Percentiles rank a stretch among this genome's conserved stretches.
Conservation (phyloP, 2,329 filamentous ascomycete genomes). For the Mariannaea sp. region DNA sequence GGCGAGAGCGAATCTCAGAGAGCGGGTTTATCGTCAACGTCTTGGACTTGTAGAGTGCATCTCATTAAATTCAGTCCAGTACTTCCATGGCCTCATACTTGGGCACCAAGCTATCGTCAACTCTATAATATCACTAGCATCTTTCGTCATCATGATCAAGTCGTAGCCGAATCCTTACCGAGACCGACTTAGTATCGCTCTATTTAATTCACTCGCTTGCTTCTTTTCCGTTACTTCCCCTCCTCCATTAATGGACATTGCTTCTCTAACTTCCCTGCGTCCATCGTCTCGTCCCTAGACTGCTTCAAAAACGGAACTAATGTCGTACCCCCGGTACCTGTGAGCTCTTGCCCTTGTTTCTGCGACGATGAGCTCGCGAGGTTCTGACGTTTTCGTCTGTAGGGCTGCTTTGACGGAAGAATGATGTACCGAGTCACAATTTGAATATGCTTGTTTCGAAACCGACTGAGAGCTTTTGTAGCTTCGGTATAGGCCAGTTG, state of each 20-base stretch:
- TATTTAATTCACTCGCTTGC: background rate
- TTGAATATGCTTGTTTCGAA: conserved; percentile 86
- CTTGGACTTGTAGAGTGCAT: too few relatives aligned
- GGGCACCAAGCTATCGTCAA: too few relatives aligned
- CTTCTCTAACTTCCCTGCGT: conserved; percentile 43
- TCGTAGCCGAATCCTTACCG: too few relatives aligned
- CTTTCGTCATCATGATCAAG: too few relatives aligned
- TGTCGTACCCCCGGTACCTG: conserved; percentile 85
- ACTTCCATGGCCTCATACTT: too few relatives aligned
- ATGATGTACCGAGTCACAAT: conserved; percentile 93
- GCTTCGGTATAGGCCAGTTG: conserved; percentile 68
- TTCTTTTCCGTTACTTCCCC: background rate
- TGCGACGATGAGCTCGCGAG: conserved; percentile 52
- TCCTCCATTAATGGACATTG: background rate
- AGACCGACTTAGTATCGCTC: too few relatives aligned
- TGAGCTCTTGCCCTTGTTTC: conserved; percentile 56
- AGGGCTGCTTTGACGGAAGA: conserved; percentile 64
- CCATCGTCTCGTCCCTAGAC: conserved; percentile 78
- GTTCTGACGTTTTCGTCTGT: conserved; percentile 42
- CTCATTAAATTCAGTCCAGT: too few relatives aligned
- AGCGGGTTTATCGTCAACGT: too few relatives aligned
- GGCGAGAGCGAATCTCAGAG: too few relatives aligned
- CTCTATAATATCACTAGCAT: too few relatives aligned
- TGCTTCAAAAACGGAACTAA: conserved; percentile 90
- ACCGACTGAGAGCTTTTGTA: conserved; percentile 72